Evolutionary conservation across 2,329 filamentous ascomycete genomes (phyloP).

Genomic region (Ceratocystis eucalypticola): DNA sequence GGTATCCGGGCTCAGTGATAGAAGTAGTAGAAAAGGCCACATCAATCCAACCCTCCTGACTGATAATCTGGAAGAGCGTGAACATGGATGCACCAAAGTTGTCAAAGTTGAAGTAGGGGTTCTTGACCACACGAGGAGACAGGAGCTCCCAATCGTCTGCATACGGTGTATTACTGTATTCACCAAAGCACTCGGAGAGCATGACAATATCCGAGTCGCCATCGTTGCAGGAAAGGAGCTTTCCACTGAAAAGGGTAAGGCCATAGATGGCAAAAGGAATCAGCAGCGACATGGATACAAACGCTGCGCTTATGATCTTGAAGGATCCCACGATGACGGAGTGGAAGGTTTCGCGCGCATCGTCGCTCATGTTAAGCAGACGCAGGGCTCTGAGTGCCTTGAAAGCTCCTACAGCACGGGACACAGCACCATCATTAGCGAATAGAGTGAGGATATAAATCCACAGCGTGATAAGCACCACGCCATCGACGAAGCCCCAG

Average conservation of each 20-base stretch:
- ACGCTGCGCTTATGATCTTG: constrained; percentile 86
- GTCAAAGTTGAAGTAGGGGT: constrained; percentile 84
- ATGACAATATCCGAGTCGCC: constrained; percentile 37
- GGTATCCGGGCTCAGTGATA: constrained; percentile 62
- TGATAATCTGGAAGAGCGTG: constrained; percentile 96
- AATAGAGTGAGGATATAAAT: constrained; percentile 81
- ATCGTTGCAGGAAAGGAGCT: constrained; percentile 64
- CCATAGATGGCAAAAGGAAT: constrained; percentile 97
- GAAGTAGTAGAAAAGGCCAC: constrained; percentile 76
- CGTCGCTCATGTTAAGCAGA: constrained; percentile 89
- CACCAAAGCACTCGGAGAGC: constrained; percentile 67
- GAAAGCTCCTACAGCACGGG: constrained; percentile 86
- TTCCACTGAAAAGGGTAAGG: constrained; percentile 78
- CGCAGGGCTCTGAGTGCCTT: constrained; percentile 87
- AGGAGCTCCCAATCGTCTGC: constrained; percentile 64
- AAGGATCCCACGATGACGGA: constrained; percentile 87
- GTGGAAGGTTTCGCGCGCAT: constrained; percentile 89
- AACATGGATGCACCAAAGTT: constrained; percentile 89
- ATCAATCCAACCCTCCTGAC: constrained; percentile 93
- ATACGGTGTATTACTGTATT: constrained; percentile 64
- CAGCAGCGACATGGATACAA: constrained; percentile 84
- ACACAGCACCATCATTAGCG: constrained; percentile 68
- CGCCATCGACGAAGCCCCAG: constrained; percentile 89
- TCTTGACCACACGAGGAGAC: constrained; percentile 65
- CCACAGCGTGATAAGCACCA: constrained; percentile 89